Conservation (phyloP, 192 early-diverging fungal genomes). For the Rhizophagus clarus region DNA sequence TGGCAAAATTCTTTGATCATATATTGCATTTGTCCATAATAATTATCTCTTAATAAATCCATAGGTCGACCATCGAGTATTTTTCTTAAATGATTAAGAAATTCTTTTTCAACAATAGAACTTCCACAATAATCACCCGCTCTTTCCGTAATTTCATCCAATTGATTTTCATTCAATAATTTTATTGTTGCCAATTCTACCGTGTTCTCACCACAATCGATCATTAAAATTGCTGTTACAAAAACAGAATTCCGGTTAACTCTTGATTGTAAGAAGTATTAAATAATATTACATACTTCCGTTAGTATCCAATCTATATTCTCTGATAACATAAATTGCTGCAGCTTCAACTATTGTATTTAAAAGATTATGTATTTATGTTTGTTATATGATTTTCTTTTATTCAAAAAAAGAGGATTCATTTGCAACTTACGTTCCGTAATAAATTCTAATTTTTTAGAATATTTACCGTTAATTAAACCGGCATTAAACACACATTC, state of each 20-base stretch:
- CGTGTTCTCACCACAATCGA: conserved; percentile 60
- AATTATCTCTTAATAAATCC: neutral
- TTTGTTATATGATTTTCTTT: neutral
- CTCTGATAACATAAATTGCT: neutral
- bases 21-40: neutral
- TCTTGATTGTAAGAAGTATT: neutral
- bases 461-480: conserved; percentile 39
- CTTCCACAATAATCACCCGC: neutral
- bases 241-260: neutral
- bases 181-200: neutral
- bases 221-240: conserved; percentile 54
- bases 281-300: conserved; percentile 14
- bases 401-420: neutral
- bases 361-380: no score
- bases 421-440: conserved; percentile 1
- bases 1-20: neutral
- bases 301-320: neutral
- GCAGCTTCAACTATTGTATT: neutral
- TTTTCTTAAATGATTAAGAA: neutral
- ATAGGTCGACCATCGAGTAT: neutral
- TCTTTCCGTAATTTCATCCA: neutral
- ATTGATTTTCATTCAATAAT: neutral
- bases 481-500: conserved; percentile 41
- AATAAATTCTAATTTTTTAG: neutral
- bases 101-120: neutral